phyloP scores from a whole-genome alignment of 2,329 filamentous ascomycete species.

The Elsinoe fawcettii region DNA sequence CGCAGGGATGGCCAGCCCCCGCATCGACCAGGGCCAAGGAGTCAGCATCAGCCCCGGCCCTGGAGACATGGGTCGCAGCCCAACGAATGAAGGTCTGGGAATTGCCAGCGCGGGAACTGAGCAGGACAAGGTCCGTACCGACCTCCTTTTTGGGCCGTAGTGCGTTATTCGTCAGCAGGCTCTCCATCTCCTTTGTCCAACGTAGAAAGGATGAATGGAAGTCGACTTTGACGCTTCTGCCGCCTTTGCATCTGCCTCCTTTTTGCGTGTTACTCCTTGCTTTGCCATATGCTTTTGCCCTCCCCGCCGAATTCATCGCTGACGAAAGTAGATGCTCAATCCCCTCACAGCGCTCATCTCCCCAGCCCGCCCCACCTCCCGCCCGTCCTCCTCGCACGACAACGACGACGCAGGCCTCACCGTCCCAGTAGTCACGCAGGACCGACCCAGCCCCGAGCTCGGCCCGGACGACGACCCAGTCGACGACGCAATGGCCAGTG shows the following conservation, averaged over 20 bases:
- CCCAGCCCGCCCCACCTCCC: neutral
- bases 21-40: constrained; percentile 51
- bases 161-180: neutral
- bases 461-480: neutral
- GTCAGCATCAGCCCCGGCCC: constrained; percentile 1
- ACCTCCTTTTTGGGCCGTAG: constrained; percentile 38
- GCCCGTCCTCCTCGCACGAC: neutral
- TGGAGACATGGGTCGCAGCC: neutral
- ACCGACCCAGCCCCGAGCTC: neutral
- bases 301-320: no score
- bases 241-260: neutral
- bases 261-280: neutral
- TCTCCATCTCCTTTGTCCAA: neutral
- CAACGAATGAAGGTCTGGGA: neutral
- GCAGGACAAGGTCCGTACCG: constrained; percentile 37
- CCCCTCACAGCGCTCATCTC: neutral
- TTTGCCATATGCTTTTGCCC: neutral
- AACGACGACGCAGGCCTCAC: neutral
- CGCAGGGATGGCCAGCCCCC: constrained; percentile 46
- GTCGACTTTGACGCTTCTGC: neutral
- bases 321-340: neutral
- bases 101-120: constrained; percentile 19
- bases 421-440: neutral
- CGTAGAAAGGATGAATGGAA: neutral
- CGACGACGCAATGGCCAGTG: constrained; percentile 2